These are phyloP conservation scores for Xylaria hypoxylon DNA, from an alignment of 2,329 filamentous ascomycete species.

Conservation along the genomic window DNA sequence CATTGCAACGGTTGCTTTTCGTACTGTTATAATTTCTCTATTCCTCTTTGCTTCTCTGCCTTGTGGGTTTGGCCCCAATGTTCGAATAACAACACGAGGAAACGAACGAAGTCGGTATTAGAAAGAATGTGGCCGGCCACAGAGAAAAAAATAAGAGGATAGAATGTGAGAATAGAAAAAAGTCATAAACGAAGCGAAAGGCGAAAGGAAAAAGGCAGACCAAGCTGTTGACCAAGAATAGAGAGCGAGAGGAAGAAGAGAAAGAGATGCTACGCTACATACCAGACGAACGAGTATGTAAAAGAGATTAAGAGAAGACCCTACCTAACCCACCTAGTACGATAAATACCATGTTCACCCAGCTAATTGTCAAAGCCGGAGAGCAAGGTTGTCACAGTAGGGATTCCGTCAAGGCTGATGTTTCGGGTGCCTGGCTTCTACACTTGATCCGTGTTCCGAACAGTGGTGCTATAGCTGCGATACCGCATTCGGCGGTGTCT, in stretches of 20 bases:
- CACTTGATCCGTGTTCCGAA: constrained; percentile 31
- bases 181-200: constrained; percentile 38
- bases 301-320: constrained; percentile 20
- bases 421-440: constrained; percentile 28
- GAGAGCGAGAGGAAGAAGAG: constrained; percentile 32
- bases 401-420: constrained; percentile 28
- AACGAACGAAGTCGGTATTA: constrained; percentile 28
- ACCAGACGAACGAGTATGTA: constrained; percentile 6
- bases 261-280: constrained; percentile 5
- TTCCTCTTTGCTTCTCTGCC: constrained; percentile 12
- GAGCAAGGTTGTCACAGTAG: constrained; percentile 18
- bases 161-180: constrained; percentile 18
- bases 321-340: constrained; percentile 1
- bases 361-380: constrained; percentile 17
- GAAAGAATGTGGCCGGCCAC: constrained; percentile 47
- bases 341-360: constrained; percentile 9
- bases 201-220: constrained; percentile 39
- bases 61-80: constrained; percentile 19
- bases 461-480: constrained; percentile 30
- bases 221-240: constrained; percentile 42
- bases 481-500: constrained; percentile 32
- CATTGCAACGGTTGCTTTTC: constrained; percentile 37
- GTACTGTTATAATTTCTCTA: constrained; percentile 8
- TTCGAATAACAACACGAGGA: constrained; percentile 16
- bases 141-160: constrained; percentile 2